Evolutionary conservation across 1,139 yeast genomes (phyloP).

Genomic region (Kurtzmaniella quercitrusa): DNA sequence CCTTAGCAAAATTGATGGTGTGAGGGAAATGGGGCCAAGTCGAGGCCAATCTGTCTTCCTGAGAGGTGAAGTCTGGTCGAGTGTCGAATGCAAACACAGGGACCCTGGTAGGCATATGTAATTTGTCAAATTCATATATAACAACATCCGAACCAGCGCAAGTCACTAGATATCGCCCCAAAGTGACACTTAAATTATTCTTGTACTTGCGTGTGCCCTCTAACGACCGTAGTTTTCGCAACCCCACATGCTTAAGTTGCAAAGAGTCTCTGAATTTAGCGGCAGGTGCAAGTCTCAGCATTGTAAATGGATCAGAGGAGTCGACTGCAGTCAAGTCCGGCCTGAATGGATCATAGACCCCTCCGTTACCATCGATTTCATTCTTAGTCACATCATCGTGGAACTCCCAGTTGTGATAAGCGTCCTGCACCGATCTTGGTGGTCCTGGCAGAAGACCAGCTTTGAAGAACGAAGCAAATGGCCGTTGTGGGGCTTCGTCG

Average conservation of each 20-base stretch:
- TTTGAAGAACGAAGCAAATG: not conserved
- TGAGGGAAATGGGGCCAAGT: conserved; percentile 56
- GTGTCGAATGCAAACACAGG: conserved; percentile 35
- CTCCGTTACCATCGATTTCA: conserved; percentile 9
- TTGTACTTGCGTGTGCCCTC: conserved; percentile 27
- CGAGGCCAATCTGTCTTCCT: conserved; percentile 33
- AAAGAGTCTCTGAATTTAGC: conserved; percentile 26
- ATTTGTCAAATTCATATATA: conserved; percentile 24
- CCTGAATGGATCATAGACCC: conserved; percentile 14
- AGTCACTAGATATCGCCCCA: conserved; percentile 21
- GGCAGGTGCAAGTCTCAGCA: conserved; percentile 28
- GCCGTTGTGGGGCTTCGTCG: conserved; percentile 3
- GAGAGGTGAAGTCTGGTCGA: conserved; percentile 34
- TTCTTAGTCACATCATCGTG: conserved; percentile 12
- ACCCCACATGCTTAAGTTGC: conserved; percentile 19
- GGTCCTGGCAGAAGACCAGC: conserved; percentile 7
- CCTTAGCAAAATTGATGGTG: conserved; percentile 45
- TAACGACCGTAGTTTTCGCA: conserved; percentile 15
- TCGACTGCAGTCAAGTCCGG: conserved; percentile 15
- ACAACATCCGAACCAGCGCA: conserved; percentile 28
- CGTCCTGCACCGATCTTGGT: conserved; percentile 24
- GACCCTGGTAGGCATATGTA: conserved; percentile 19
- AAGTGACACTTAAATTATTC: conserved; percentile 27
- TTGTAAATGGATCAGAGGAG: conserved; percentile 18
- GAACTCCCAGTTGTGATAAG: conserved; percentile 24